phyloP scores from a whole-genome alignment of 2,329 filamentous ascomycete species.

The Ilyonectria mors-panacis region DNA sequence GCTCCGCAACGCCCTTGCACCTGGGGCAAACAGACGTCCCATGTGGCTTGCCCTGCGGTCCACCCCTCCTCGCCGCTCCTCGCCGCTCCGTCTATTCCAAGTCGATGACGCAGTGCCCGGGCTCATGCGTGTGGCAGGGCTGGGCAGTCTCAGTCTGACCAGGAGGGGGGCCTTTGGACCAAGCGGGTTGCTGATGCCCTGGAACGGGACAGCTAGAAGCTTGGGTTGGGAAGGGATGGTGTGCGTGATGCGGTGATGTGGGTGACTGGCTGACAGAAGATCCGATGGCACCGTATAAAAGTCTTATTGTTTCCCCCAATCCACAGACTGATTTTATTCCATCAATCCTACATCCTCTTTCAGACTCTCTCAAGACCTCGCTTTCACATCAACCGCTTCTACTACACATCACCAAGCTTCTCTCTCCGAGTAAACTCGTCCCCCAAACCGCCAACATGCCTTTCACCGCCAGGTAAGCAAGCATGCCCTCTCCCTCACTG shows the following conservation, averaged over 20 bases:
- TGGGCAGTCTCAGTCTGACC: slow-evolving; percentile 27
- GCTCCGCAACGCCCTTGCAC: not conserved
- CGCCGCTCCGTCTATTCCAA: slow-evolving; percentile 18
- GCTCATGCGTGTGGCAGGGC: slow-evolving; percentile 38
- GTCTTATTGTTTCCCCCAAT: slow-evolving; percentile 39
- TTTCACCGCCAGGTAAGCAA: slow-evolving; percentile 72
- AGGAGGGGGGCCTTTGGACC: slow-evolving; percentile 10
- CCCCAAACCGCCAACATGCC: slow-evolving; percentile 62
- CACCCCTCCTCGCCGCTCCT: not conserved
- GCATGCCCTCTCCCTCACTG: slow-evolving; percentile 37
- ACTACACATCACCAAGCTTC: slow-evolving; percentile 15
- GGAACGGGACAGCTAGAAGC: slow-evolving; percentile 38
- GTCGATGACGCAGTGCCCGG: slow-evolving; percentile 54
- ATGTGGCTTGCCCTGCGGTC: slow-evolving; percentile 10
- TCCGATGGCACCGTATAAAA: slow-evolving; percentile 41
- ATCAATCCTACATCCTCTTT: slow-evolving; percentile 11
- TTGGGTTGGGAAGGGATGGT: slow-evolving; percentile 31
- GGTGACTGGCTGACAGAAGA: slow-evolving; percentile 35
- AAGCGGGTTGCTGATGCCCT: slow-evolving; percentile 28
- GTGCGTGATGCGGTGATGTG: slow-evolving; percentile 30
- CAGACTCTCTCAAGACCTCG: slow-evolving; percentile 19
- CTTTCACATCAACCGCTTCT: slow-evolving; percentile 17
- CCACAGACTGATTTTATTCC: not conserved
- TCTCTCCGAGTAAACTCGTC: slow-evolving; percentile 36
- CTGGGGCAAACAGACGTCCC: not conserved